A percentile compares a stretch with the other conserved stretches of the same genome.
These are phyloP conservation scores for Mucor indicus DNA, from an alignment of 371 early-diverging fungal genomes.

Conservation along the genomic window DNA sequence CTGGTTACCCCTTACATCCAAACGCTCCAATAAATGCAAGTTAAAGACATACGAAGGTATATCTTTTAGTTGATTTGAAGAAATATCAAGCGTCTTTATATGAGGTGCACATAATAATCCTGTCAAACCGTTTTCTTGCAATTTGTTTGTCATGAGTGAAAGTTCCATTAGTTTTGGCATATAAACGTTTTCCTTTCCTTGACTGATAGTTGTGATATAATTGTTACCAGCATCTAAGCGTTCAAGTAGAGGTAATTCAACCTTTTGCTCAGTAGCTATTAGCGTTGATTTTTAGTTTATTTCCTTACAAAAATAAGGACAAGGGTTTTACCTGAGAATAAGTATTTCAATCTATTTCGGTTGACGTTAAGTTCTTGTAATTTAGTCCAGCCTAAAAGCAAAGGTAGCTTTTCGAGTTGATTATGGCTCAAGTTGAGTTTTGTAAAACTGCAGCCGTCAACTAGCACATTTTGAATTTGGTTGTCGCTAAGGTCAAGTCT, in stretches of 20 bases:
- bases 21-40: slow-evolving; percentile 38
- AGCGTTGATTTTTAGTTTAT: not conserved
- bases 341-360: slow-evolving; percentile 40
- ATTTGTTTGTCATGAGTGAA: slow-evolving; percentile 46
- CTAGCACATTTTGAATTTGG: slow-evolving; percentile 22
- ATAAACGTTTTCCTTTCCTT: slow-evolving; percentile 15
- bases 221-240: slow-evolving; percentile 63
- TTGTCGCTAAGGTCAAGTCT: slow-evolving; percentile 67
- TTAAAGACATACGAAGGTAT: slow-evolving; percentile 48
- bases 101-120: slow-evolving; percentile 26
- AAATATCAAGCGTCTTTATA: slow-evolving; percentile 63
- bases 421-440: slow-evolving; percentile 60
- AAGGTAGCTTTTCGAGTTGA: slow-evolving; percentile 47
- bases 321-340: slow-evolving; percentile 24
- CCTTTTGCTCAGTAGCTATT: not conserved
- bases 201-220: slow-evolving; percentile 17
- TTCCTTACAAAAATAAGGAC: not conserved
- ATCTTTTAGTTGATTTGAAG: slow-evolving; percentile 55
- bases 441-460: not conserved
- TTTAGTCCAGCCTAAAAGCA: slow-evolving; percentile 29
- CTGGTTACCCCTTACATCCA: slow-evolving; percentile 66
- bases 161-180: slow-evolving; percentile 60
- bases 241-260: slow-evolving; percentile 35
- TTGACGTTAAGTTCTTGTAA: slow-evolving; percentile 50
- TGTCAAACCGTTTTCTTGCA: slow-evolving; percentile 15